Evolutionary conservation across 2,329 filamentous ascomycete genomes (phyloP).

Genomic region (Sporothrix humicola): DNA sequence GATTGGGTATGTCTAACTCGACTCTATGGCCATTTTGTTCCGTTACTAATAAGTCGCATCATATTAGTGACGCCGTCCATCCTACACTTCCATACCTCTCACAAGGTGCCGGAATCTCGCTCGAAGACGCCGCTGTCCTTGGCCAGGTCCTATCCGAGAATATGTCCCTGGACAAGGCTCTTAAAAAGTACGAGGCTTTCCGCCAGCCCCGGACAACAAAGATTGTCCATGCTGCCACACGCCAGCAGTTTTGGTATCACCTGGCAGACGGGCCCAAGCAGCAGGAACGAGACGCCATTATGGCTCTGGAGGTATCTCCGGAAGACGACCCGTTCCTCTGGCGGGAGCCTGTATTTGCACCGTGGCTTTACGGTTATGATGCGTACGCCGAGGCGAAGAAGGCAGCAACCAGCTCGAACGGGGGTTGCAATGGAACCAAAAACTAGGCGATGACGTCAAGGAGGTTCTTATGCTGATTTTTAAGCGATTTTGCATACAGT

Average conservation of each 20-base stretch:
- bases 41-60: too few species aligned
- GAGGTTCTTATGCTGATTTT: neutral
- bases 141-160: conserved; percentile 29
- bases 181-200: conserved; percentile 32
- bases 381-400: conserved; percentile 33
- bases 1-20: conserved; percentile 29
- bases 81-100: conserved; percentile 34
- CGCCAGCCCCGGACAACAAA: conserved; percentile 33
- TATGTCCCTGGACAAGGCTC: conserved; percentile 29
- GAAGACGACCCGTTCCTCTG: conserved; percentile 33
- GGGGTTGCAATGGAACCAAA: neutral
- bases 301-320: conserved; percentile 24
- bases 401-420: neutral
- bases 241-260: conserved; percentile 35
- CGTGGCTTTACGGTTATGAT: conserved; percentile 35
- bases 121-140: conserved; percentile 33
- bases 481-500: neutral
- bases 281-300: conserved; percentile 31
- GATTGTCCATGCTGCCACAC: conserved; percentile 30
- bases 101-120: conserved; percentile 31
- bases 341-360: conserved; percentile 33
- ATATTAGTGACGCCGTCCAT: conserved; percentile 34
- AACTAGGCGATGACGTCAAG: neutral
- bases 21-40: too few species aligned
- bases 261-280: conserved; percentile 33